Conservation (phyloP, 2,329 filamentous ascomycete species). For the Botrytis galanthina region DNA sequence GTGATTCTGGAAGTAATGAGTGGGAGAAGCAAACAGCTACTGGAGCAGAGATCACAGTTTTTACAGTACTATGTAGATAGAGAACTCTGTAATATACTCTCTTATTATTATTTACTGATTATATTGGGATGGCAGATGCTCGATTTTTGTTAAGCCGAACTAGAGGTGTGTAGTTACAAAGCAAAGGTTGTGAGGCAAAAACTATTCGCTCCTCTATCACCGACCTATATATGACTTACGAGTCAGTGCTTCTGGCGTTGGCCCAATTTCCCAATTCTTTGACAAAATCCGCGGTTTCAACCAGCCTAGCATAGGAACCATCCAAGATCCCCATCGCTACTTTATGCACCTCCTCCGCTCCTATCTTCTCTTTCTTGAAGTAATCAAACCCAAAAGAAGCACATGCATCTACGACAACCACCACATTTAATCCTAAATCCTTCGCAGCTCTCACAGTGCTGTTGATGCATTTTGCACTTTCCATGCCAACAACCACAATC, state of each 20-base stretch:
- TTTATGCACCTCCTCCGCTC: constrained; percentile 14
- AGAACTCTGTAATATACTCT: background rate
- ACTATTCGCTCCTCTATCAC: too few relatives aligned
- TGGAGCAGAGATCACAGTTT: background rate
- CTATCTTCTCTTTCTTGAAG: background rate
- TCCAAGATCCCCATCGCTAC: constrained; percentile 7
- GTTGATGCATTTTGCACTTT: constrained; percentile 31
- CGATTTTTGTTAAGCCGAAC: background rate
- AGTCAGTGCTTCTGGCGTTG: background rate
- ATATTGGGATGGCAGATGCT: background rate
- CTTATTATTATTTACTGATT: background rate
- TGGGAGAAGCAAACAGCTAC: background rate
- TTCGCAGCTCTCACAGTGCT: constrained; percentile 27
- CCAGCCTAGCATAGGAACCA: background rate
- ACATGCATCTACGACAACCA: constrained; percentile 32
- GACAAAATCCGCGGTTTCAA: background rate
- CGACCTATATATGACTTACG: background rate
- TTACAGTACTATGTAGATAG: background rate
- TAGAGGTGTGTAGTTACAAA: background rate
- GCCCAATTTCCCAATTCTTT: background rate
- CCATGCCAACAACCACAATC: constrained; percentile 30
- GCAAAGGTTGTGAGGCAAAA: background rate
- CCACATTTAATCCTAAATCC: constrained; percentile 30
- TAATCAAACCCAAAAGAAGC: constrained; percentile 23
- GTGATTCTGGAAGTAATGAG: background rate